Base-by-base conservation (phyloP, 2,329 filamentous ascomycete genomes). In the Aspergillus sp. region DNA sequence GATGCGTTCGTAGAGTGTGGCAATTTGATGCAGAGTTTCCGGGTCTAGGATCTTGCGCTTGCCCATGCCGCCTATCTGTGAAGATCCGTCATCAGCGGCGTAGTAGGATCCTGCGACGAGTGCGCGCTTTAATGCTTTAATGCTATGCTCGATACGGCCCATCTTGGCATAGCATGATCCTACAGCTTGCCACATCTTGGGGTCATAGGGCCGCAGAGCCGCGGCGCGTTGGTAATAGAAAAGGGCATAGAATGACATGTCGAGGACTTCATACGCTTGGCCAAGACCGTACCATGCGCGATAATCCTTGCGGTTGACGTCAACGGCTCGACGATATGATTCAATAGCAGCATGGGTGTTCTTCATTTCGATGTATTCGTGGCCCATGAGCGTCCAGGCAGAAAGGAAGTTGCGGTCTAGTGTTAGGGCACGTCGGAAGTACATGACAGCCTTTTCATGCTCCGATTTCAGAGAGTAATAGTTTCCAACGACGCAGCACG, bases 211-310 rank as follows among this genome's bases (percentile, higher is more conserved):
- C n/a, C 90, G 82, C 1, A 98, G 74, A 0, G 89, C 88, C 0
- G 91, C 91, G 0, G 93, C 93, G 47, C 93, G 88, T 63, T 97
- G 94, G 72, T 95, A 96, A 69, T 98, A 98, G 79, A 93, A 97
- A 0, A 98, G 72, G 1, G 91, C 90, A 65, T 98, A 98, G 39
- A 90, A 89, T 62, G 95, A 88, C 88, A 96, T 96, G 68, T 98
- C 93, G 6, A 98, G 79, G 56, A 98, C 86, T 66, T 98, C 93
- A 61, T 98, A 98, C 1, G 93, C 94, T 65, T 97, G 91, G 1
- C 93, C 93, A 0, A 98, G 76, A 32, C 93, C 93, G 63, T 98
- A 97, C 93, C 93, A 98, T 3, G 93, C 93, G 48, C 93, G 85
- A 65, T 97, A 97, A 65, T 98, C 93, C 57, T 93, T 88, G 32